Base-by-base conservation (phyloP, 2,329 filamentous ascomycete species). In the Ilyonectria robusta region DNA sequence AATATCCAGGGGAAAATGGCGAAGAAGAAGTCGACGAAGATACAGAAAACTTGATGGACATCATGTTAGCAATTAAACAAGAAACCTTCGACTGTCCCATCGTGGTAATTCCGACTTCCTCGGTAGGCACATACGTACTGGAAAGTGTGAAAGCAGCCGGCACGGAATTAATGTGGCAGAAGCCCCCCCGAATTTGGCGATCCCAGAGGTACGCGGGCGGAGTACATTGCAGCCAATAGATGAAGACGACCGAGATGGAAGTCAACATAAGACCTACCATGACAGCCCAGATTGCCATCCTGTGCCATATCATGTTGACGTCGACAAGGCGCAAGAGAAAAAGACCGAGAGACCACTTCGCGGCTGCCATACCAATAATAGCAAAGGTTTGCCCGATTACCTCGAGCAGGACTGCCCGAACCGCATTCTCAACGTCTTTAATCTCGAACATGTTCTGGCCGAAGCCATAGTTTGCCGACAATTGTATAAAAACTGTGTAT, bases 1-100 rank as follows among this genome's bases (percentile, higher is more conserved):
- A 84, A 74, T 5, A 81, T 75, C 81, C 82, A 84, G 0, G 82
- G 82, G 17, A 83, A 79, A 13, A 77, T 65, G 51, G 79, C 79
- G 54, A 80, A 81, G 65, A 78, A 78, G 51, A 81, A 81, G 62
- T 82, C 80, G 60, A 72, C 74, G 5, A 77, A 63, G 11, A 78
- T 69, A 15, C 61, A 65, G 2, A 35, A 62, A 15, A 29, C 68
- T 70, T 26, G 23, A 26, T 26, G 23, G 23, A 26, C 23, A 26
- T 26, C 23, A 26, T 26, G 23, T 26, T 26, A 26, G 23, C 23
- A 26, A 26, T 26, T 26, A 26, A 26, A 26, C 23, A 26, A 26
- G 23, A 26, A 26, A 26, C 23, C 23, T 26, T 26, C 2, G 9
- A 40, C 6, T n/a, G 19, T 17, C 4, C 23, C 0, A 13, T 13